Evolutionary conservation across 208 protist species (phyloP), one percentile per base, ranked within the genome.

Genomic region (Trypanosoma cruzi): DNA sequence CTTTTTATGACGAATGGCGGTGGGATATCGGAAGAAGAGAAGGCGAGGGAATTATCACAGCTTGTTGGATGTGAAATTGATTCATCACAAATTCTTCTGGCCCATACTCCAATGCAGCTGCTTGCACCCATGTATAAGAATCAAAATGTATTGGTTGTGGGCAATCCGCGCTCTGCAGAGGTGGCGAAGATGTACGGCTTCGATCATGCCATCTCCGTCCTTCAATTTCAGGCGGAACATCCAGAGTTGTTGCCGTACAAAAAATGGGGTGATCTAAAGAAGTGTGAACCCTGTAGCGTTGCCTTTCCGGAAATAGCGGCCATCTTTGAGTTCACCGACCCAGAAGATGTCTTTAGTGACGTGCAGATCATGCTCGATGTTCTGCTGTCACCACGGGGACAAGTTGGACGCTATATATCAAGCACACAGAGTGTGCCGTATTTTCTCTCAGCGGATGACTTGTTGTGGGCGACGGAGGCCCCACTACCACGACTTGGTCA

Each of bases 1-100:
- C 44, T 91, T 31, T 92, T 96, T 62, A 84, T 96, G 81, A 90
- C 85, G n/a, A 96, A 96, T 64, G 86, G 88, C 40, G 82, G 85
- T 26, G 75, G 71, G 24, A 66, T 69, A 22, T 85, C 72, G 11
- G 88, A 94, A 77, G 87, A 68, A 20, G 82, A 79, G 28, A 96
- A 94, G 78, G 91, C 91, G 0, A 68, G 46, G 37, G 75, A 91
- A 71, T 75, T 94, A n/a, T 88, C 83, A 26, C 31, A 65, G 54
- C 59, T 96, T 14, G 54, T 96, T 28, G 68, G 72, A 6, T 89
- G 78, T 34, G 68, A 55, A 14, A 88, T 96, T 65, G 50, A 75
- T 28, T 46, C 77, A 16, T 44, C 49, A 37, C 88, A 96, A 73
- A 77, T 96, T 42, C 26, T 94, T 13, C 66, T 94, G 13, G 61